Conservation (phyloP, 1,284 basidiomycete genomes). For the Ceratobasidium papillatum region DNA sequence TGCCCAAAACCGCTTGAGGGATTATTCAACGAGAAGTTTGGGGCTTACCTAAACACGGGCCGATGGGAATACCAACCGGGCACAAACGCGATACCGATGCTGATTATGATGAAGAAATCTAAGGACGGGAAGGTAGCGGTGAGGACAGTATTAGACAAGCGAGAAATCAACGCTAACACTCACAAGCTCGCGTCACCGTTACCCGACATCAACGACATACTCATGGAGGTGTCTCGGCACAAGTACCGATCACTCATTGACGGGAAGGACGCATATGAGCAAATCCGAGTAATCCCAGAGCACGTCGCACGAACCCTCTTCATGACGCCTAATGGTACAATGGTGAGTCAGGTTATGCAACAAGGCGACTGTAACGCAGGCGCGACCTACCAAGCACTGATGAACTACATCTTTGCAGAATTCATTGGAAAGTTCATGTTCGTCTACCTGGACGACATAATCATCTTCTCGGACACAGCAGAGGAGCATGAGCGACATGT, state of each 20-base stretch:
- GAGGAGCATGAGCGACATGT: slow-evolving; percentile 52
- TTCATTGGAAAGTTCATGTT: slow-evolving; percentile 47
- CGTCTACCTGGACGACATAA: slow-evolving; percentile 44
- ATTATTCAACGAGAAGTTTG: slow-evolving; percentile 50
- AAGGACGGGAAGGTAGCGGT: slow-evolving; percentile 43
- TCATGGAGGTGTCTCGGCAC: slow-evolving; percentile 47
- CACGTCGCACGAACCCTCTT: slow-evolving; percentile 48
- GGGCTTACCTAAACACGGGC: slow-evolving; percentile 44
- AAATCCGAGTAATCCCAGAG: slow-evolving; percentile 50
- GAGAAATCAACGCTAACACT: slow-evolving; percentile 48
- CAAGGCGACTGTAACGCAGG: slow-evolving; percentile 50
- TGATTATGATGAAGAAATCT: slow-evolving; percentile 53
- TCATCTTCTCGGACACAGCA: slow-evolving; percentile 51
- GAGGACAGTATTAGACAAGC: slow-evolving; percentile 44
- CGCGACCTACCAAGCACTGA: slow-evolving; percentile 48
- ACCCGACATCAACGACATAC: slow-evolving; percentile 50
- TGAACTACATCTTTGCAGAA: slow-evolving; percentile 51
- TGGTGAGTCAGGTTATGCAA: slow-evolving; percentile 50
- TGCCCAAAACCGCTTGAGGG: slow-evolving; percentile 51
- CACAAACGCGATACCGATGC: slow-evolving; percentile 51
- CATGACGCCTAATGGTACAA: slow-evolving; percentile 42
- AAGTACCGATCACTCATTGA: slow-evolving; percentile 49
- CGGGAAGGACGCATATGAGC: slow-evolving; percentile 52
- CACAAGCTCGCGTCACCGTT: slow-evolving; percentile 46
- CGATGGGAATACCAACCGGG: slow-evolving; percentile 50